Evolutionary conservation across 495 filamentous ascomycete genomes (phyloP).

Genomic region (Aspergillus affinis): DNA sequence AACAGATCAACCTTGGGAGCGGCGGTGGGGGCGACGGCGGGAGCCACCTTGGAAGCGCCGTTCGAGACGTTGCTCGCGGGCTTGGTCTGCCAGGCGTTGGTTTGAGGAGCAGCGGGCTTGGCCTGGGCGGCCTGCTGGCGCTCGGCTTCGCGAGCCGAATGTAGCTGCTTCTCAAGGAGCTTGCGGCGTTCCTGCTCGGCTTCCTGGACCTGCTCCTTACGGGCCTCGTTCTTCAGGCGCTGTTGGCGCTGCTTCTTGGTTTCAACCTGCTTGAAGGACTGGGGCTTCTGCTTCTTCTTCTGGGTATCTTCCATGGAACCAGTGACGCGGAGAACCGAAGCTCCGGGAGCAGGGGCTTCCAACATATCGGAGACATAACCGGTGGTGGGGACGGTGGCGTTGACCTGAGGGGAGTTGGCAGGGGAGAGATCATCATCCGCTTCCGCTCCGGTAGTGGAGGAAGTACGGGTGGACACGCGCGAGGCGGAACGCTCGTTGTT

Average conservation of each 20-base stretch:
- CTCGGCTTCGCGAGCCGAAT: constrained; percentile 74
- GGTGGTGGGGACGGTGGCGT: constrained; percentile 48
- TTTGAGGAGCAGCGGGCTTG: constrained; percentile 55
- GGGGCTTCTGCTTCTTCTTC: constrained; percentile 65
- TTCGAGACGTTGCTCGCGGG: constrained; percentile 30
- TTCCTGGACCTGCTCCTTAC: constrained; percentile 67
- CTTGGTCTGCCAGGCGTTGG: constrained; percentile 61
- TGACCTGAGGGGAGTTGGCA: constrained; percentile 55
- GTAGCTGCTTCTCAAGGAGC: constrained; percentile 74
- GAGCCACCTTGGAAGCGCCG: constrained; percentile 24
- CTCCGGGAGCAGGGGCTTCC: constrained; percentile 64
- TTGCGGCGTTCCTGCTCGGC: constrained; percentile 71
- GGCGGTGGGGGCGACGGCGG: constrained; percentile 23
- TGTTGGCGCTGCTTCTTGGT: constrained; percentile 93
- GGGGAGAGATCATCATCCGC: constrained; percentile 79
- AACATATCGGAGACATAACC: constrained; percentile 85
- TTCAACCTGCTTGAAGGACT: constrained; percentile 58
- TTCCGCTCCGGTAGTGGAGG: constrained; percentile 75
- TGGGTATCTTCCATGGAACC: constrained; percentile 60
- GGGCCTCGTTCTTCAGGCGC: constrained; percentile 73
- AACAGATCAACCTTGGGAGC: constrained; percentile 54
- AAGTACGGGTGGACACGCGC: constrained; percentile 47
- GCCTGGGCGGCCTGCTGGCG: constrained; percentile 70
- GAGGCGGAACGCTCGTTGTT: constrained; percentile 48
- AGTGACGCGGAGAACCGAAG: constrained; percentile 76